These are phyloP conservation scores for Nitzschia sp. DNA, from an alignment of 108 stramenopile genomes.

Conservation along the genomic window DNA sequence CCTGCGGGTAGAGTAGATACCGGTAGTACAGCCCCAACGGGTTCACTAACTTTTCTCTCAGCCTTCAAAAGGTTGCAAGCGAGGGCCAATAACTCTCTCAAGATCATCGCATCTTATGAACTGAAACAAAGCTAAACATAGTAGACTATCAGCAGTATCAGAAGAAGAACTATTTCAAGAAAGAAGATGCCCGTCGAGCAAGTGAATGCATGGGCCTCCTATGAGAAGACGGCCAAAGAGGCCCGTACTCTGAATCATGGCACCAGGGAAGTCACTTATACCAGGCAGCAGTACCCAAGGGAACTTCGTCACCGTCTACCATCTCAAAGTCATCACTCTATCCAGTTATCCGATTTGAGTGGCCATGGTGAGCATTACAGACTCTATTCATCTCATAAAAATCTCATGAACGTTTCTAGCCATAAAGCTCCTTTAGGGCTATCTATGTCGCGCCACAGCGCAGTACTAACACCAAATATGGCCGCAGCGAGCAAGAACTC, in stretches of 20 bases:
- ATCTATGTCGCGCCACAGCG: background rate
- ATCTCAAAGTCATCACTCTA: background rate
- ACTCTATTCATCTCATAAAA: background rate
- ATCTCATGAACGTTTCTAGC: background rate
- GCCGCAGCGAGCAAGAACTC: background rate
- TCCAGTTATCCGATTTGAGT: background rate
- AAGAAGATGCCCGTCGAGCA: background rate
- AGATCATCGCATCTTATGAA: too few species aligned
- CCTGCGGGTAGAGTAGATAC: too few species aligned
- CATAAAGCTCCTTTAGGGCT: background rate
- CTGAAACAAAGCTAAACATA: too few species aligned
- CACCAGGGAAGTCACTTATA: background rate
- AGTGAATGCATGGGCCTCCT: slow-evolving; percentile 21
- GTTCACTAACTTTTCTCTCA: too few species aligned
- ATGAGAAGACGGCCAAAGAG: slow-evolving; percentile 7
- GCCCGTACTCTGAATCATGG: background rate
- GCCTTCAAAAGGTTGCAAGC: too few species aligned
- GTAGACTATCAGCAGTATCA: too few species aligned
- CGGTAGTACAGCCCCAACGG: too few species aligned
- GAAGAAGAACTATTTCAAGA: too few species aligned
- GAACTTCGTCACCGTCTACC: background rate
- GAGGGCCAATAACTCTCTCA: too few species aligned
- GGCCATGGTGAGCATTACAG: background rate
- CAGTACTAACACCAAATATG: background rate
- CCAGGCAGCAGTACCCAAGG: background rate